A percentile compares a stretch with the other conserved stretches of the same genome.
phyloP scores from a whole-genome alignment of 352 stramenopile genomes.

The Phytophthora litchii region DNA sequence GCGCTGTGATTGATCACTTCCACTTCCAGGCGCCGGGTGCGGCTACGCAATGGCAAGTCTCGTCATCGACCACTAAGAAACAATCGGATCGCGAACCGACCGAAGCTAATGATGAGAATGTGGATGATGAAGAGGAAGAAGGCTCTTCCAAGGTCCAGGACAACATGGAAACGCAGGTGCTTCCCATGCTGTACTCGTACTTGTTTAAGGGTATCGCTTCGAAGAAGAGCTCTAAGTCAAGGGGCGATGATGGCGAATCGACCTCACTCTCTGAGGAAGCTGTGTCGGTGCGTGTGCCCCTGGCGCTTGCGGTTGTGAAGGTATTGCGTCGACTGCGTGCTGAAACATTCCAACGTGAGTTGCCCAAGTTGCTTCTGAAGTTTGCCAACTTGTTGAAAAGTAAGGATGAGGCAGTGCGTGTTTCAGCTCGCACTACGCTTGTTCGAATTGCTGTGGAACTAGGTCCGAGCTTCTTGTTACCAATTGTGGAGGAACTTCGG shows the following conservation, averaged over 20 bases:
- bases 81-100: slow-evolving; percentile 6
- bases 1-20: slow-evolving; percentile 95
- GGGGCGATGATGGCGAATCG: slow-evolving; percentile 57
- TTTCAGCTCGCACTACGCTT: slow-evolving; percentile 93
- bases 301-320: slow-evolving; percentile 97
- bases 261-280: slow-evolving; percentile 33
- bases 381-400: slow-evolving; percentile 89
- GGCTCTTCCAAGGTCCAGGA: slow-evolving; percentile 72
- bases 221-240: slow-evolving; percentile 60
- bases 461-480: slow-evolving; percentile 82
- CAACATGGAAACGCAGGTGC: slow-evolving; percentile 77
- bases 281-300: slow-evolving; percentile 85
- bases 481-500: slow-evolving; percentile 84
- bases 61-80: slow-evolving; percentile 4
- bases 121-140: slow-evolving; percentile 26
- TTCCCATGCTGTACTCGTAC: slow-evolving; percentile 88
- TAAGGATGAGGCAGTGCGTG: slow-evolving; percentile 93
- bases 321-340: slow-evolving; percentile 94
- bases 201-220: slow-evolving; percentile 88
- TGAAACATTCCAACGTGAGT: slow-evolving; percentile 91
- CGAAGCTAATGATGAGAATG: slow-evolving; percentile 22
- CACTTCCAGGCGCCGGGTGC: slow-evolving; percentile 89
- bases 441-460: slow-evolving; percentile 95
- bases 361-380: slow-evolving; percentile 94
- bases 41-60: slow-evolving; percentile 40